These are phyloP conservation scores for Apostasia ramifera DNA, from an alignment of 106 monocot genomes.

Conservation along the genomic window DNA sequence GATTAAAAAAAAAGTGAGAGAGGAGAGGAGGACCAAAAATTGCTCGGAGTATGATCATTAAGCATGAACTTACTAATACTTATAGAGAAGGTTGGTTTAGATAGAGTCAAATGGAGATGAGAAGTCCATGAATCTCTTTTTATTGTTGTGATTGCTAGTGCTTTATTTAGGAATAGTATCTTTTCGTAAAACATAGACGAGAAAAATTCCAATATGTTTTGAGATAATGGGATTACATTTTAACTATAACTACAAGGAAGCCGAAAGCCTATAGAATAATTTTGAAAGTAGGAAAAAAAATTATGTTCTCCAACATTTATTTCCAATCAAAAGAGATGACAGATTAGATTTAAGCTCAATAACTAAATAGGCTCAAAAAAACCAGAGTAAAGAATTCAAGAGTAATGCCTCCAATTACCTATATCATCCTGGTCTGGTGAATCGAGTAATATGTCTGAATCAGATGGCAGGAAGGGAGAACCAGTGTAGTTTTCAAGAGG, in stretches of 20 bases:
- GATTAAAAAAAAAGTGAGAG: too few species aligned
- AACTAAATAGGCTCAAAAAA: not conserved
- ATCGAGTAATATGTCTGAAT: constrained; percentile 86
- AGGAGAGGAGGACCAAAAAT: too few species aligned
- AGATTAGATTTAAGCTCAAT: not conserved
- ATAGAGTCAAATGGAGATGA: too few species aligned
- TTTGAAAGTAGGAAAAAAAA: not conserved
- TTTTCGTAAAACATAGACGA: not conserved
- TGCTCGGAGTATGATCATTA: too few species aligned
- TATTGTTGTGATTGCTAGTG: too few species aligned
- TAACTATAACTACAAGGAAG: not conserved
- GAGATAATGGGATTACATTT: not conserved
- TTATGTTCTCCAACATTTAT: not conserved
- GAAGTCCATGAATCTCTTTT: too few species aligned
- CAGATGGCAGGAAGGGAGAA: constrained; percentile 80
- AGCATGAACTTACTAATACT: too few species aligned
- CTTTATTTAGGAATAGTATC: too few species aligned
- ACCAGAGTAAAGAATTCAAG: not conserved
- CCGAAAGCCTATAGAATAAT: not conserved
- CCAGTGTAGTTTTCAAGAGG: constrained; percentile 76
- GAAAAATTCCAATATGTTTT: not conserved
- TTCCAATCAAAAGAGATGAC: not conserved
- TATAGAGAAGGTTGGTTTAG: too few species aligned
- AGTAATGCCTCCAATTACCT: constrained; percentile 33
- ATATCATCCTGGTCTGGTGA: constrained; percentile 87